Conservation (phyloP, 305 asterid genomes). For the Fraxinus nigra region DNA sequence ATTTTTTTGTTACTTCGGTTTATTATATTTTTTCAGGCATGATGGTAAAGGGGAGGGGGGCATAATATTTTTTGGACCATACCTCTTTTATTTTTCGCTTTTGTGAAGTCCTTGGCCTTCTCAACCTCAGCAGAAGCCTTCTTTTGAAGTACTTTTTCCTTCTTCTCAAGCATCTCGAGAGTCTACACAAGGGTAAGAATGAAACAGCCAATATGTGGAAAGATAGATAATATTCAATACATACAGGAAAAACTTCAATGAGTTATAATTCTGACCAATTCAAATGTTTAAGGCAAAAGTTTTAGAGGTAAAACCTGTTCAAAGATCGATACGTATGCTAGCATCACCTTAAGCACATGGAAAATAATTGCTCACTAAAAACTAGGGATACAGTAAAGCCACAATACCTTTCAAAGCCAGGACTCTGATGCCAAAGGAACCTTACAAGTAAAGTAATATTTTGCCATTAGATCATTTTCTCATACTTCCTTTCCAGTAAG, state of each 20-base stretch:
- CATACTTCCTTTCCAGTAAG: background rate
- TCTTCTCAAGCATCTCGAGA: slow-evolving; percentile 85
- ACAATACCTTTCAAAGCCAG: slow-evolving; percentile 1
- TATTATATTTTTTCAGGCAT: background rate
- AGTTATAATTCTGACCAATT: background rate
- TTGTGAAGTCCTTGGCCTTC: slow-evolving; percentile 74
- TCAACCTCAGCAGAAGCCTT: slow-evolving; percentile 82
- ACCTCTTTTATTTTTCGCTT: slow-evolving; percentile 81
- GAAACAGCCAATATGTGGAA: slow-evolving; percentile 5
- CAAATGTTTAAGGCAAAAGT: background rate
- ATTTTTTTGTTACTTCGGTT: background rate
- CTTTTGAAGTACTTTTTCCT: slow-evolving; percentile 69
- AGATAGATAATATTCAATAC: background rate
- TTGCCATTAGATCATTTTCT: background rate
- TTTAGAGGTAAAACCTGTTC: background rate
- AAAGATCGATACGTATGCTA: background rate
- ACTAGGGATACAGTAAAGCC: slow-evolving; percentile 8
- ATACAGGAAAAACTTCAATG: background rate
- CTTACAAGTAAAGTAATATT: background rate
- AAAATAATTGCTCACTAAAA: background rate
- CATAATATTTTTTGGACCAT: slow-evolving; percentile 1
- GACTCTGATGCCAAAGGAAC: background rate
- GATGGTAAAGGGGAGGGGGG: background rate
- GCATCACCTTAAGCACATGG: background rate
- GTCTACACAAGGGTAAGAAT: slow-evolving; percentile 40